Percentiles rank a stretch among this genome's conserved stretches.
Conservation (phyloP, 83 land plant genomes). For the Thuja plicata region DNA sequence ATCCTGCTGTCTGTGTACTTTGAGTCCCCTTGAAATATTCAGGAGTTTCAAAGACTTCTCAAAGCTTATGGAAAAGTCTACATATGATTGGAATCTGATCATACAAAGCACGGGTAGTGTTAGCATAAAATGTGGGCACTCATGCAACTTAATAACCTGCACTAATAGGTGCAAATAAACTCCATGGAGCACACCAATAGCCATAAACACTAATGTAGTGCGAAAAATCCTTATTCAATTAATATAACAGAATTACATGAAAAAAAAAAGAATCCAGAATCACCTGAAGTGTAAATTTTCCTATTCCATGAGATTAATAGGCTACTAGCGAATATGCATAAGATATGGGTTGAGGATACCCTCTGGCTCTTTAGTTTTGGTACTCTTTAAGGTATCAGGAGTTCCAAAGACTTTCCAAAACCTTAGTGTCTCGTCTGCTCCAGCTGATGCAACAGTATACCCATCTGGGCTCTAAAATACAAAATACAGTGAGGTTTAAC, state of each 20-base stretch:
- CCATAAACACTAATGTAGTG: background rate
- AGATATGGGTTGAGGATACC: background rate
- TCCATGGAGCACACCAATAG: background rate
- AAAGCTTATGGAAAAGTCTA: too few relatives aligned
- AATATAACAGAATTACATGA: background rate
- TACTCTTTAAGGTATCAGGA: slow-evolving; percentile 37
- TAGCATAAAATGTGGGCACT: background rate
- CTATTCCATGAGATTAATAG: background rate
- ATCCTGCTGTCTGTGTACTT: too few relatives aligned
- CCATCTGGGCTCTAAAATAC: slow-evolving; percentile 62
- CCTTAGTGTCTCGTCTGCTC: slow-evolving; percentile 65
- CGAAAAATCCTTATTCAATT: background rate
- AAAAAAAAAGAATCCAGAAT: background rate
- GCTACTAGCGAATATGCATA: background rate
- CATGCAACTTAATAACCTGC: background rate
- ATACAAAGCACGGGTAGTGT: background rate
- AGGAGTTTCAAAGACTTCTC: background rate
- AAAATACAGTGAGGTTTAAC: background rate
- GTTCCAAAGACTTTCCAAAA: slow-evolving; percentile 72
- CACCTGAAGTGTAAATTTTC: background rate
- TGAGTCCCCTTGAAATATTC: too few relatives aligned
- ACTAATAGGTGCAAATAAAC: background rate
- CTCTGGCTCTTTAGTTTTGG: background rate
- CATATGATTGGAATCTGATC: too few relatives aligned
- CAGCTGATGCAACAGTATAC: slow-evolving; percentile 65